Percentiles rank a stretch among this genome's conserved stretches.
Conservation (phyloP, 768 basidiomycete genomes). For the Boletus vermiculosoides region DNA sequence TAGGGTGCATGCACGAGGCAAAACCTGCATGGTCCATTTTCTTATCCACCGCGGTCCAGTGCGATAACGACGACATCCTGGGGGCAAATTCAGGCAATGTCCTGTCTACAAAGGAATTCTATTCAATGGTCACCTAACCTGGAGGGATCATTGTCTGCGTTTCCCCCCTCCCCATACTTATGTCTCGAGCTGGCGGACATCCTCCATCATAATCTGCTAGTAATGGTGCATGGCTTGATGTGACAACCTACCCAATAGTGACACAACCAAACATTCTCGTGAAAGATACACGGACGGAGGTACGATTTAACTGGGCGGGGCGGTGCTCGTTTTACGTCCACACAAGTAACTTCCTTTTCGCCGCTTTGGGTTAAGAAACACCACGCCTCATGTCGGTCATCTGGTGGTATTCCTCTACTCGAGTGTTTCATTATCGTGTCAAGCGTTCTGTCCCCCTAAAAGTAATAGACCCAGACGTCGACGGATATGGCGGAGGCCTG, state of each 20-base stretch:
- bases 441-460: not conserved
- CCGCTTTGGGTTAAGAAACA: not conserved
- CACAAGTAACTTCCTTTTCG: not conserved
- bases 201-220: not conserved
- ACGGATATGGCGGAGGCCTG: not conserved
- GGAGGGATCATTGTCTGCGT: not conserved
- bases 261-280: not conserved
- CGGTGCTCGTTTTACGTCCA: conserved; percentile 5
- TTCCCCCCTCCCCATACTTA: not conserved
- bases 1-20: not conserved
- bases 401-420: not conserved
- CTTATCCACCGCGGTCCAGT: not conserved
- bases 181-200: not conserved
- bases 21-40: not conserved
- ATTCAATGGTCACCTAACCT: not conserved
- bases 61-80: not conserved
- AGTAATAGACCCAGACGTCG: conserved; percentile 1
- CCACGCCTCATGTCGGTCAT: conserved; percentile 2
- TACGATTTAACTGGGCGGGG: too few species aligned
- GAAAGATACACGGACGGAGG: not conserved
- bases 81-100: not conserved
- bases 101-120: not conserved
- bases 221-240: not conserved
- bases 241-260: not conserved
- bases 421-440: not conserved